Percentiles rank a stretch among this genome's conserved stretches.
These are phyloP conservation scores for Penicillium samsonianum DNA, from an alignment of 495 filamentous ascomycete genomes.

Conservation along the genomic window DNA sequence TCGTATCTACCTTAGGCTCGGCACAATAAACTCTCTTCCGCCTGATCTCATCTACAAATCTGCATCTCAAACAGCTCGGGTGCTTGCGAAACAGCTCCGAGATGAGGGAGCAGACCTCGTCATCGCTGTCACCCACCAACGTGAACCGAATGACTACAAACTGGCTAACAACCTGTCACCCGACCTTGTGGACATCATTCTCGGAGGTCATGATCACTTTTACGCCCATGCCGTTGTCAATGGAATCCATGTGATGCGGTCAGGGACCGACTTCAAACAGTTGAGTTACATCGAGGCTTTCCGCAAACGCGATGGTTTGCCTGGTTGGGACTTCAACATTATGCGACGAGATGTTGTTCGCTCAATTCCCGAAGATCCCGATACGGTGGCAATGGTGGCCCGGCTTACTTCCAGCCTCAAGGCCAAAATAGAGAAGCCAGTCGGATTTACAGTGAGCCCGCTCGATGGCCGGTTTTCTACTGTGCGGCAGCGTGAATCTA, in stretches of 20 bases:
- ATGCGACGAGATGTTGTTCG: constrained; percentile 68
- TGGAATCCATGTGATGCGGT: constrained; percentile 75
- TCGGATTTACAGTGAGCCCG: constrained; percentile 77
- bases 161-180: constrained; percentile 66
- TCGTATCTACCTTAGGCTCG: constrained; percentile 56
- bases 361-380: constrained; percentile 61
- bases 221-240: constrained; percentile 77
- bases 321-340: constrained; percentile 77
- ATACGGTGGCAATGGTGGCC: constrained; percentile 58
- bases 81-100: constrained; percentile 67
- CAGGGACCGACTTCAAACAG: constrained; percentile 88
- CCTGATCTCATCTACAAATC: constrained; percentile 78
- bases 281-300: constrained; percentile 81
- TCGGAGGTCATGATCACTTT: constrained; percentile 90
- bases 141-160: constrained; percentile 84
- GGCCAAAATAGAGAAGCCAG: constrained; percentile 74
- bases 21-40: constrained; percentile 82
- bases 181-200: constrained; percentile 76
- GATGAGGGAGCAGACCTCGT: constrained; percentile 79
- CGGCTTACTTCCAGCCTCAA: constrained; percentile 69
- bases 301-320: constrained; percentile 41
- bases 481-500: constrained; percentile 73
- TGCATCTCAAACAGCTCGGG: constrained; percentile 67
- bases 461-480: constrained; percentile 86
- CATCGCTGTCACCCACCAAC: constrained; percentile 78